Conservation (phyloP, 345 rosid species). For the sweet orange (Citrus sinensis) region DNA sequence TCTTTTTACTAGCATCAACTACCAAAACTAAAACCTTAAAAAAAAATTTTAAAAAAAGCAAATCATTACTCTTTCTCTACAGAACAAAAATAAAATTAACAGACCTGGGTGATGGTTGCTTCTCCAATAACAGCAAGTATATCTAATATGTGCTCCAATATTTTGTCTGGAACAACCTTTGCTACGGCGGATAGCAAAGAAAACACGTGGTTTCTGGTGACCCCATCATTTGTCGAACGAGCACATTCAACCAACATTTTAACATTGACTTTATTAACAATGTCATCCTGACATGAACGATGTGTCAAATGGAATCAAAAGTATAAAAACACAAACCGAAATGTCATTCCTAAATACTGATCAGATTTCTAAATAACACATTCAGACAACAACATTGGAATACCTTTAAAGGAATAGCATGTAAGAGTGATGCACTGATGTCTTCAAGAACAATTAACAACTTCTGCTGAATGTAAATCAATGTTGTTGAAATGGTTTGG, state of each 20-base stretch:
- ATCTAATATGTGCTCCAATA: slow-evolving; percentile 58
- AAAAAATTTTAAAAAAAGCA: too few species aligned
- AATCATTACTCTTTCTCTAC: background rate
- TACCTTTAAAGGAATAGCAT: slow-evolving; percentile 50
- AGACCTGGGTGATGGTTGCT: slow-evolving; percentile 81
- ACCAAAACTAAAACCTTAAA: background rate
- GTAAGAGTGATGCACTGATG: slow-evolving; percentile 41
- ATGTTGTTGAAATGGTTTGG: slow-evolving; percentile 31
- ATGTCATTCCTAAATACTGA: background rate
- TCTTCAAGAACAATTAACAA: slow-evolving; percentile 66
- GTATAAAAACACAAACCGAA: slow-evolving; percentile 4
- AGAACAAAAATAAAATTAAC: slow-evolving; percentile 23
- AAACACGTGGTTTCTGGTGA: slow-evolving; percentile 60
- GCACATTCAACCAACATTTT: slow-evolving; percentile 67
- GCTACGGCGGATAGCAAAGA: slow-evolving; percentile 57
- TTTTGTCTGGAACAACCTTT: slow-evolving; percentile 56
- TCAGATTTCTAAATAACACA: background rate
- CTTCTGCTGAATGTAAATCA: slow-evolving; percentile 53
- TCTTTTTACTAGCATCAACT: background rate
- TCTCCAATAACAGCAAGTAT: slow-evolving; percentile 72
- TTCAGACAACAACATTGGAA: slow-evolving; percentile 14
- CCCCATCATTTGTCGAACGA: slow-evolving; percentile 51
- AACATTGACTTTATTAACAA: slow-evolving; percentile 42
- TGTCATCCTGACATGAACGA: slow-evolving; percentile 51
- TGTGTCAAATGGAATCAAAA: slow-evolving; percentile 3